Percentiles rank a stretch among this genome's conserved stretches.
Conservation (phyloP, 73 alveolate genomes). For the Paramecium primaurelia region DNA sequence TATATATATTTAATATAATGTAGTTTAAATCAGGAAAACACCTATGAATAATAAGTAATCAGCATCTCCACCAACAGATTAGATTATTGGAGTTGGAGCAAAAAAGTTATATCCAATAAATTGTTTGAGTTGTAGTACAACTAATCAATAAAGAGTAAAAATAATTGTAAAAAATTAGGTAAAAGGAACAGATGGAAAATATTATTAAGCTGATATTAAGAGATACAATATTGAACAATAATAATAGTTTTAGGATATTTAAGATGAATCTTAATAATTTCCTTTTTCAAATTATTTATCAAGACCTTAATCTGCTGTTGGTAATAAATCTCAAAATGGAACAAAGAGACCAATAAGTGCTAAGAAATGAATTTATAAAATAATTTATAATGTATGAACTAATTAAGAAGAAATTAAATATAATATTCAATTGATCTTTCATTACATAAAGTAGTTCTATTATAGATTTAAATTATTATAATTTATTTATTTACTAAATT, state of each 20-base stretch:
- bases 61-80: neutral
- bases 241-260: neutral
- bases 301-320: conserved; percentile 50
- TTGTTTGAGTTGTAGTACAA: conserved; percentile 46
- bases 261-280: neutral
- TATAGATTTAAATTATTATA: no score
- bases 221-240: neutral
- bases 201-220: conserved; percentile 25
- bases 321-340: neutral
- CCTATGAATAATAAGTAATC: conserved; percentile 20
- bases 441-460: no score
- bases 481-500: no score
- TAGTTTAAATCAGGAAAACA: conserved; percentile 12
- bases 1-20: neutral
- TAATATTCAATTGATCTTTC: no score
- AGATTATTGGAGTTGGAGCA: conserved; percentile 25
- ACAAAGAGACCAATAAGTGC: conserved; percentile 36
- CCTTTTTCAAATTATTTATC: neutral
- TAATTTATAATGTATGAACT: neutral
- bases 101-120: conserved; percentile 50
- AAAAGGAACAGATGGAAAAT: conserved; percentile 50
- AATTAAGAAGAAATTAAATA: no score
- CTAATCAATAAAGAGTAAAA: neutral
- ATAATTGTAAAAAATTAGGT: neutral
- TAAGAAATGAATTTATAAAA: neutral